These are phyloP conservation scores for Aspergillus puulaauensis DNA, from an alignment of 2,329 filamentous ascomycete genomes.

Conservation along the genomic window DNA sequence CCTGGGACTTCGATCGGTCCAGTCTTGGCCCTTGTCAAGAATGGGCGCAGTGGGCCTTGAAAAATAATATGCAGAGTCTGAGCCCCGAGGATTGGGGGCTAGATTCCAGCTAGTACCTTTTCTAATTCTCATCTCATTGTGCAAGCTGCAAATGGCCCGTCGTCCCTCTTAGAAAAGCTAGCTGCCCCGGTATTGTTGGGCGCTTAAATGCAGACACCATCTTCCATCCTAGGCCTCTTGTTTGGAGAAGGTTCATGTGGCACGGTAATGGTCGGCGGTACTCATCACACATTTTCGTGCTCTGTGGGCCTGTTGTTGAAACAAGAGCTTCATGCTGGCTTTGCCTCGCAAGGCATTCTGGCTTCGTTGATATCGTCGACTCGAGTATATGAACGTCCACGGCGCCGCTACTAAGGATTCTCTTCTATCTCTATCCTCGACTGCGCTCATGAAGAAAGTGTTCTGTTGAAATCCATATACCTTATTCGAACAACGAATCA, in stretches of 20 bases:
- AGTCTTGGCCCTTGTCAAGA: conserved; percentile 16
- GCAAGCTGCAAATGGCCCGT: background rate
- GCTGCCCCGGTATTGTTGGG: conserved; percentile 27
- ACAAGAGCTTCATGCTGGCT: conserved; percentile 25
- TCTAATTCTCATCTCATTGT: conserved; percentile 20
- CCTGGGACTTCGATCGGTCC: conserved; percentile 22
- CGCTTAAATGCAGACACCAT: conserved; percentile 39
- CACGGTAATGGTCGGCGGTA: conserved; percentile 32
- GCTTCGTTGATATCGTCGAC: conserved; percentile 24
- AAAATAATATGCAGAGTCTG: conserved; percentile 26
- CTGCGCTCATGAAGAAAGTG: background rate
- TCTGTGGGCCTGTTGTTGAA: conserved; percentile 37
- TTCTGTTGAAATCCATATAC: background rate
- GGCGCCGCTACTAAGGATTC: conserved; percentile 21
- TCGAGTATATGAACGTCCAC: conserved; percentile 27
- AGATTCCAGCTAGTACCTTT: conserved; percentile 16
- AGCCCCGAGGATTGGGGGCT: conserved; percentile 34
- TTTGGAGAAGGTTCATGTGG: conserved; percentile 28
- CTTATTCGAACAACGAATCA: background rate
- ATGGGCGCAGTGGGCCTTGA: conserved; percentile 21
- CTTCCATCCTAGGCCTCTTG: conserved; percentile 29
- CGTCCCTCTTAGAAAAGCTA: conserved; percentile 17
- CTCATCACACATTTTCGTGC: conserved; percentile 23
- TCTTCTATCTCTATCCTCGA: conserved; percentile 12
- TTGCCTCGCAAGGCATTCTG: conserved; percentile 37